Percentiles rank a stretch among this genome's conserved stretches.
These are phyloP conservation scores for Neopestalotiopsis sp. DNA, from an alignment of 2,329 filamentous ascomycete species.

Conservation along the genomic window DNA sequence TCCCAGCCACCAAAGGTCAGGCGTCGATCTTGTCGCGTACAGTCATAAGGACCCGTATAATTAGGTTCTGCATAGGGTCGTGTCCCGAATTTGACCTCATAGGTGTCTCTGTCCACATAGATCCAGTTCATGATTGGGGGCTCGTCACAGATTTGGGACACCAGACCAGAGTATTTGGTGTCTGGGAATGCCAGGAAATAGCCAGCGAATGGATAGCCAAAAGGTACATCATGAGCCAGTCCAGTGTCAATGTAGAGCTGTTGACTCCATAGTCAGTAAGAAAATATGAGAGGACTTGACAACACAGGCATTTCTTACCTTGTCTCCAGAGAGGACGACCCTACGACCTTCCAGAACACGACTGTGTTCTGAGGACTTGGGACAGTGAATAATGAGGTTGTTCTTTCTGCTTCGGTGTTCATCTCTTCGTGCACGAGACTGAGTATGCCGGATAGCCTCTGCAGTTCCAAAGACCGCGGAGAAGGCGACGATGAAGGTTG, in stretches of 20 bases:
- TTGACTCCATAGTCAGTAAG: constrained; percentile 7
- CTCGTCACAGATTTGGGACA: constrained; percentile 52
- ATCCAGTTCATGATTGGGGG: constrained; percentile 57
- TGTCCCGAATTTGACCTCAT: constrained; percentile 50
- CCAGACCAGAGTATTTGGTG: constrained; percentile 45
- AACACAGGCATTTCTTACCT: constrained; percentile 30
- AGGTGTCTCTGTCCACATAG: constrained; percentile 48
- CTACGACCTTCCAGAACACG: constrained; percentile 48
- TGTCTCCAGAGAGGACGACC: constrained; percentile 49
- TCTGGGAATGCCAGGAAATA: constrained; percentile 64
- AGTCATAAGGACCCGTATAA: constrained; percentile 53
- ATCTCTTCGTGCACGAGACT: constrained; percentile 49
- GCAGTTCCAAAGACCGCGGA: constrained; percentile 50
- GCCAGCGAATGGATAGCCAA: constrained; percentile 55
- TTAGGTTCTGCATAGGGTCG: constrained; percentile 47
- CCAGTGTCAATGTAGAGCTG: constrained; percentile 54
- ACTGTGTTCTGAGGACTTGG: constrained; percentile 50
- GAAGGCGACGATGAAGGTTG: constrained; percentile 43
- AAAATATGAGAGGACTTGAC: background rate
- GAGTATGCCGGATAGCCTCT: constrained; percentile 52
- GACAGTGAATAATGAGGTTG: constrained; percentile 51
- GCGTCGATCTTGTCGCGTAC: constrained; percentile 53
- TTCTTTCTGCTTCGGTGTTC: constrained; percentile 54
- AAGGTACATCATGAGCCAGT: constrained; percentile 41
- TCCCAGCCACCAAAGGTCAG: constrained; percentile 55